A percentile compares a stretch with the other conserved stretches of the same genome.
These are phyloP conservation scores for Trypanosoma mega DNA, from an alignment of 208 protist genomes.

Conservation along the genomic window DNA sequence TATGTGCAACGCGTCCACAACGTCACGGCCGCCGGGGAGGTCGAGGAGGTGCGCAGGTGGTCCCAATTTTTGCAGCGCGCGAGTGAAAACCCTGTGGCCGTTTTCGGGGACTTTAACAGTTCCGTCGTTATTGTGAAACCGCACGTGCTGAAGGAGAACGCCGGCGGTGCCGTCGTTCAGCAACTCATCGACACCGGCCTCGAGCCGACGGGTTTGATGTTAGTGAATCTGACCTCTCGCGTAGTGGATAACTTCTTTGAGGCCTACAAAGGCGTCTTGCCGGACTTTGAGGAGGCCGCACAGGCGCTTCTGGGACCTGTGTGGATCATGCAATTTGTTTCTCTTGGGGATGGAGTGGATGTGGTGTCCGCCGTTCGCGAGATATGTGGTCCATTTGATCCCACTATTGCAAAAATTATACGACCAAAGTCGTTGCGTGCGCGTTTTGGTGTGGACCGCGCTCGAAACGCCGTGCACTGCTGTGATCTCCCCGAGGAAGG, in stretches of 20 bases:
- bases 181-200: slow-evolving; percentile 50
- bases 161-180: slow-evolving; percentile 61
- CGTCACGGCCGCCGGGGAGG: slow-evolving; percentile 48
- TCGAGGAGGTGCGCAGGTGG: slow-evolving; percentile 59
- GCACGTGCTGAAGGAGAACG: slow-evolving; percentile 34
- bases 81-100: slow-evolving; percentile 50
- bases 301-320: slow-evolving; percentile 51
- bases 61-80: slow-evolving; percentile 27
- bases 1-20: slow-evolving; percentile 52
- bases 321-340: slow-evolving; percentile 82
- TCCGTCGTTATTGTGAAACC: slow-evolving; percentile 85
- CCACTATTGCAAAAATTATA: slow-evolving; percentile 79
- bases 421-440: slow-evolving; percentile 86
- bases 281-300: slow-evolving; percentile 49
- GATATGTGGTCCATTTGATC: slow-evolving; percentile 81
- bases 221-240: slow-evolving; percentile 49
- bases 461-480: slow-evolving; percentile 93
- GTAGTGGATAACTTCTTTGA: slow-evolving; percentile 56
- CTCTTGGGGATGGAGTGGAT: slow-evolving; percentile 41
- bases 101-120: slow-evolving; percentile 62
- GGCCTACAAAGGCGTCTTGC: slow-evolving; percentile 79
- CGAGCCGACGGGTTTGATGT: slow-evolving; percentile 59
- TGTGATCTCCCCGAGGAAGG: slow-evolving; percentile 94
- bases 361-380: slow-evolving; percentile 59
- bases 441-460: slow-evolving; percentile 74